Evolutionary conservation across 164 flowering plant species (phyloP).

Genomic region (Santalum album): DNA sequence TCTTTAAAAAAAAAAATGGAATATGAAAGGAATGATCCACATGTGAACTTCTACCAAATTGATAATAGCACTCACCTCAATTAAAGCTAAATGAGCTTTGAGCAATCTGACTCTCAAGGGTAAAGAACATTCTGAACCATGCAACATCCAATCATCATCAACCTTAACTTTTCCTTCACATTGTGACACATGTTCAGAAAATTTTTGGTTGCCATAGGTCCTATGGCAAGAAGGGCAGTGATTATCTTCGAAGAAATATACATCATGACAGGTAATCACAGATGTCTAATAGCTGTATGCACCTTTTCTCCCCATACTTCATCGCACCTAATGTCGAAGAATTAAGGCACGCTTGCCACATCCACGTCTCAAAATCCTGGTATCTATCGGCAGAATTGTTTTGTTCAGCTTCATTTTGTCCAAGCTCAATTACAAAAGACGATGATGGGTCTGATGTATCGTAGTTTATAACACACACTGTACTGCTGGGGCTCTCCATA

Average conservation of each 20-base stretch:
- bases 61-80: conserved; percentile 46
- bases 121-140: conserved; percentile 20
- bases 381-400: conserved; percentile 40
- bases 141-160: conserved; percentile 11
- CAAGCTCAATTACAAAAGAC: conserved; percentile 53
- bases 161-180: conserved; percentile 27
- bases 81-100: conserved; percentile 44
- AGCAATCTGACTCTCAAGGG: conserved; percentile 54
- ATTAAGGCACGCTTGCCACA: conserved; percentile 62
- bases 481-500: conserved; percentile 42
- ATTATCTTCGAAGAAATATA: conserved; percentile 33
- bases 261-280: conserved; percentile 49
- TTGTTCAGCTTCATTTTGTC: conserved; percentile 44
- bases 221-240: conserved; percentile 58
- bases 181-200: conserved; percentile 42
- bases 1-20: too few relatives aligned
- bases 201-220: conserved; percentile 21
- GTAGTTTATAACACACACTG: conserved; percentile 24
- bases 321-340: conserved; percentile 44
- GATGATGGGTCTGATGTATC: conserved; percentile 40
- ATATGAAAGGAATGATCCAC: too few relatives aligned
- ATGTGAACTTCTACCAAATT: not conserved
- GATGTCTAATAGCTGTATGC: conserved; percentile 29
- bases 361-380: conserved; percentile 65
- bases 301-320: conserved; percentile 58